Evolutionary conservation across 371 early-diverging fungal genomes (phyloP), one percentile per base, ranked within the genome.

Genomic region (Mortierella sp.): DNA sequence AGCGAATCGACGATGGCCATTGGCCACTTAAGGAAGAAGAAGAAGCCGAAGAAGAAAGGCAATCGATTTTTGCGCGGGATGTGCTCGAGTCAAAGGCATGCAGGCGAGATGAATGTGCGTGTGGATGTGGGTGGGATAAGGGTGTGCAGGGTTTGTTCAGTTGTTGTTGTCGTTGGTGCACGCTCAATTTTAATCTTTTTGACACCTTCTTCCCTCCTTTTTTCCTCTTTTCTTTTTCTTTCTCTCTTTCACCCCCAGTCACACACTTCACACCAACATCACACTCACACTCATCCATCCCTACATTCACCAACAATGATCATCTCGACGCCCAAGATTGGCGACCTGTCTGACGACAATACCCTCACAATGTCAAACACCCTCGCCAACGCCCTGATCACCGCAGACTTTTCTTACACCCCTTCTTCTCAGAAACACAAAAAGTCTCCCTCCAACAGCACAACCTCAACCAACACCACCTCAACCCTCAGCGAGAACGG

Each of bases 311-410:
- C 65, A 11, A 77, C 53, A n/a, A 77, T 77, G 74, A 74, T 82
- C 79, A 78, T 78, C 73, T 67, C 79, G 22, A 75, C 78, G 24
- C 72, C 83, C 40, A 68, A 72, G 44, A 72, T 77, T 50, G 71
- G 68, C 64, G 74, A 64, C 47, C 34, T 65, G 55, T 58, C 61
- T 24, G 72, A 71, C 72, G 47, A n/a, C 53, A 82, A 55, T 68
- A 82, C 79, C 26, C 29, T 76, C 41, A 80, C 73, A 10, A 68
- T 76, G 73, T 67, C 50, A 39, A 80, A 76, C 64, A 80, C 76
- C 41, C 64, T 72, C 29, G 71, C 70, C 47, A 80, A 76, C 63
- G 76, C 74, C 61, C 58, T 73, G 29, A 80, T 76, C 72, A 73
- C 73, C 7, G 72, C 75, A 1, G 75, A 70, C 66, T 64, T 64